A percentile compares a stretch with the other conserved stretches of the same genome.
phyloP scores from a whole-genome alignment of 108 stramenopile species.

The Pseudonitzschia pungens region DNA sequence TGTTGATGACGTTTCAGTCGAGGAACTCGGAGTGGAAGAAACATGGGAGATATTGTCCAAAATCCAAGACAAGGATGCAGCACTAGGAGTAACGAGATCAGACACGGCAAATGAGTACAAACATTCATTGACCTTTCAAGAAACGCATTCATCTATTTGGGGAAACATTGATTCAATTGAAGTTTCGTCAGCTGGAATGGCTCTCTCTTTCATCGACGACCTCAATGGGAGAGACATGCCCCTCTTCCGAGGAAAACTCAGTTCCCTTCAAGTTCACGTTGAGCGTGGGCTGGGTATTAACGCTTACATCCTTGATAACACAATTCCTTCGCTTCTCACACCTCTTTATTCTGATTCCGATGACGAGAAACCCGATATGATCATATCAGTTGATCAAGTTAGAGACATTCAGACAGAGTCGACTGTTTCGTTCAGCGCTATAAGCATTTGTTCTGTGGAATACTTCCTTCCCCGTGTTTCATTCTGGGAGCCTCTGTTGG shows the following conservation, averaged over 20 bases:
- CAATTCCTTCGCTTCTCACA: slow-evolving; percentile 27
- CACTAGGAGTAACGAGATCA: neutral
- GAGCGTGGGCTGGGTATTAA: slow-evolving; percentile 52
- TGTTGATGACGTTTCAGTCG: slow-evolving; percentile 34
- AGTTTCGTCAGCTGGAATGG: slow-evolving; percentile 36
- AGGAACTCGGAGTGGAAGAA: slow-evolving; percentile 40
- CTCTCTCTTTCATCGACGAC: slow-evolving; percentile 65
- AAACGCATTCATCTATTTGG: slow-evolving; percentile 42
- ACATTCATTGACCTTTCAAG: slow-evolving; percentile 50
- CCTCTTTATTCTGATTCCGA: neutral
- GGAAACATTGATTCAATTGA: slow-evolving; percentile 43
- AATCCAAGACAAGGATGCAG: neutral
- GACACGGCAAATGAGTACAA: neutral
- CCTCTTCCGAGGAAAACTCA: slow-evolving; percentile 43
- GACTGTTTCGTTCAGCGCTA: slow-evolving; percentile 23
- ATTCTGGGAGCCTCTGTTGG: slow-evolving; percentile 62
- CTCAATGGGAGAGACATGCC: slow-evolving; percentile 71
- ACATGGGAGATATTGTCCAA: slow-evolving; percentile 9
- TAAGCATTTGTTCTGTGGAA: slow-evolving; percentile 42
- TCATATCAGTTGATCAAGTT: slow-evolving; percentile 14
- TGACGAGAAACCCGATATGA: slow-evolving; percentile 1
- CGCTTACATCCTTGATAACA: slow-evolving; percentile 34
- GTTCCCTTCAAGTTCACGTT: slow-evolving; percentile 27
- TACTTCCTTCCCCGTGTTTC: slow-evolving; percentile 62
- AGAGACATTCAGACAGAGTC: slow-evolving; percentile 21